These are phyloP conservation scores for Suillus discolor DNA, from an alignment of 768 basidiomycete genomes.

Conservation along the genomic window DNA sequence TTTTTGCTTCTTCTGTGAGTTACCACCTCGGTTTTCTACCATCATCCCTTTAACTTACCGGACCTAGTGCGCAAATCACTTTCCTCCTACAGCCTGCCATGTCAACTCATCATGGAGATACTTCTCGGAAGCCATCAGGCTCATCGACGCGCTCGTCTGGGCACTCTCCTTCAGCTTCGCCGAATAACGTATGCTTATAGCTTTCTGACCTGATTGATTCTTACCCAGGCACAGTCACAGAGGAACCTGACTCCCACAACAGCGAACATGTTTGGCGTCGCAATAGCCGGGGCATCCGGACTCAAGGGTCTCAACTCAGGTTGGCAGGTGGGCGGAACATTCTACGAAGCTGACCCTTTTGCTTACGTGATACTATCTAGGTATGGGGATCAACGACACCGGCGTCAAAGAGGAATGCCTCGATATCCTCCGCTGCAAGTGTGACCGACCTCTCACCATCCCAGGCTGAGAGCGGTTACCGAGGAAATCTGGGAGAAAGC, in stretches of 20 bases:
- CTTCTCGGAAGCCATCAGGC: constrained; percentile 68
- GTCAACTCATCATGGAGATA: constrained; percentile 40
- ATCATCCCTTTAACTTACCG: constrained; percentile 23
- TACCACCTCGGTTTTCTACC: constrained; percentile 14
- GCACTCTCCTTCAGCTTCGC: constrained; percentile 64
- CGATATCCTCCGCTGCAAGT: constrained; percentile 61
- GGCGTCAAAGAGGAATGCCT: constrained; percentile 58
- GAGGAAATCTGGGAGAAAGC: constrained; percentile 47
- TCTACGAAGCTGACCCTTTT: constrained; percentile 10
- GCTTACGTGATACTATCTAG: constrained; percentile 35
- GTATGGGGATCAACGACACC: constrained; percentile 59
- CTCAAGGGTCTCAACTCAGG: constrained; percentile 60
- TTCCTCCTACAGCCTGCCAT: constrained; percentile 26
- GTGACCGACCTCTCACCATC: constrained; percentile 48
- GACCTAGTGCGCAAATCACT: constrained; percentile 32
- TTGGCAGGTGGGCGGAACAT: constrained; percentile 59
- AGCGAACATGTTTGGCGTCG: constrained; percentile 52
- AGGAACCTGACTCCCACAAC: constrained; percentile 47
- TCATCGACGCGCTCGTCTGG: constrained; percentile 67
- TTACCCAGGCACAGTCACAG: constrained; percentile 42
- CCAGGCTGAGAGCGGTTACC: constrained; percentile 49
- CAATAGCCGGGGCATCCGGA: constrained; percentile 46
- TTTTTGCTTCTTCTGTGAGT: constrained; percentile 30
- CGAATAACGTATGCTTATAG: constrained; percentile 52
- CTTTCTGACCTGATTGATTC: neutral